These are phyloP conservation scores for Trypanosoma scelopori DNA, from an alignment of 208 protist species.

Conservation along the genomic window DNA sequence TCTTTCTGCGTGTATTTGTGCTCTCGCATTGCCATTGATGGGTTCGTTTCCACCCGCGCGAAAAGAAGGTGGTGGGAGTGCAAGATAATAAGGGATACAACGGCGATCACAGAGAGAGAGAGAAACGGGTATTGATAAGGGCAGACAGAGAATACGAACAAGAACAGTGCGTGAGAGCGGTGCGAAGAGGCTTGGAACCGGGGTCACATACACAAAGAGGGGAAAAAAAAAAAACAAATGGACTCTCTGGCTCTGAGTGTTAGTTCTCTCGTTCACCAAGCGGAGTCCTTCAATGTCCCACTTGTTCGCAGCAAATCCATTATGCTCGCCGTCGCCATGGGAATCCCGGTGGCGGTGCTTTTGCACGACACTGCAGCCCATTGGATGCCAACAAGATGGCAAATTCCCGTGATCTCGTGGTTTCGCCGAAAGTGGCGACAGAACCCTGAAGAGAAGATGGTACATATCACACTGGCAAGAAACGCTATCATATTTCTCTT, in stretches of 20 bases:
- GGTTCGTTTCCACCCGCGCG: too few relatives aligned
- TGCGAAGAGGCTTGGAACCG: too few relatives aligned
- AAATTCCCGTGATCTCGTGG: conserved; percentile 72
- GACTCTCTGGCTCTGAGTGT: conserved; percentile 65
- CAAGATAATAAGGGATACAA: neutral
- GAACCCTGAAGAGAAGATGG: conserved; percentile 54
- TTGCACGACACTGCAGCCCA: conserved; percentile 74
- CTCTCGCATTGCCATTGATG: too few relatives aligned
- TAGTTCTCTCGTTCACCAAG: conserved; percentile 58
- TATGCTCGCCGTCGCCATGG: conserved; percentile 57
- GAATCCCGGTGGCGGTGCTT: conserved; percentile 75
- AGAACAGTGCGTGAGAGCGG: too few relatives aligned
- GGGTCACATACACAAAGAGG: neutral
- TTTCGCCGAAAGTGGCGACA: conserved; percentile 71
- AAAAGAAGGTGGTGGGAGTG: neutral
- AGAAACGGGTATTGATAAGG: too few relatives aligned
- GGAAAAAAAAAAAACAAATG: conserved; percentile 37
- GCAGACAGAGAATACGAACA: neutral
- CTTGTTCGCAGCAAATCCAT: conserved; percentile 54
- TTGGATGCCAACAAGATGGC: conserved; percentile 65
- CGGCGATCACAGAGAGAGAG: too few relatives aligned
- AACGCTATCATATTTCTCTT: conserved; percentile 75
- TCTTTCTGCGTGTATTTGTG: too few relatives aligned
- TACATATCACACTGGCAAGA: conserved; percentile 48
- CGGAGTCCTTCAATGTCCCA: conserved; percentile 69